Percentiles rank a stretch among this genome's conserved stretches.
Evolutionary conservation across 2,329 filamentous ascomycete species (phyloP).

Genomic region (Aspergillus neotritici): DNA sequence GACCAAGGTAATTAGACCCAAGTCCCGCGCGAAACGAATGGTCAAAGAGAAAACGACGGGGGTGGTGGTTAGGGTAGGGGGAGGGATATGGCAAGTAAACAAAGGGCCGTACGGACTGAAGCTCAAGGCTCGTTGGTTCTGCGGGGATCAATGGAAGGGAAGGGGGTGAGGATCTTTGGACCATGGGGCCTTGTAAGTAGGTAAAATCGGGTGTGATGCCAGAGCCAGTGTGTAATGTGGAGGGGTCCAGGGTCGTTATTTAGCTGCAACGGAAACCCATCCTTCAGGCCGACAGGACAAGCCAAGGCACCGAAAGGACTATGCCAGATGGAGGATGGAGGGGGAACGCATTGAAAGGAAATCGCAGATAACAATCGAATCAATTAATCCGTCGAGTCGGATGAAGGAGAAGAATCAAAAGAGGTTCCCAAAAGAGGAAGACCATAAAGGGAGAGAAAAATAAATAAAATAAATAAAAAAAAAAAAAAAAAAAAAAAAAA

Average conservation of each 20-base stretch:
- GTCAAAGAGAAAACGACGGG: too few relatives aligned
- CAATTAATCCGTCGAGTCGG: too few relatives aligned
- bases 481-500: constrained; percentile 10
- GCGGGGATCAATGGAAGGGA: constrained; percentile 11
- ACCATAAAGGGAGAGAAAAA: constrained; percentile 4
- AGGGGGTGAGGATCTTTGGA: constrained; percentile 7
- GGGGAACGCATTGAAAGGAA: not conserved
- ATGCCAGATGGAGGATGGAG: constrained; percentile 13
- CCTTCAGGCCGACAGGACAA: constrained; percentile 16
- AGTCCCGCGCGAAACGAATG: constrained; percentile 8
- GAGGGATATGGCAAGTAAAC: constrained; percentile 15
- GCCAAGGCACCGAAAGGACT: constrained; percentile 11
- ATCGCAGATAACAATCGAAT: too few relatives aligned
- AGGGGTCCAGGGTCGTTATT: constrained; percentile 39
- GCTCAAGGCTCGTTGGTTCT: constrained; percentile 22
- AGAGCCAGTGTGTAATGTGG: constrained; percentile 22
- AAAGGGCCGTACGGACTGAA: constrained; percentile 19
- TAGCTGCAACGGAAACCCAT: constrained; percentile 31
- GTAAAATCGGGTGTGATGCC: constrained; percentile 17
- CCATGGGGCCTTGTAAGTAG: constrained; percentile 16
- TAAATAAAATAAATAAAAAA: constrained; percentile 5
- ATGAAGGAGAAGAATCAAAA: too few relatives aligned
- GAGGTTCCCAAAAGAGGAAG: not conserved
- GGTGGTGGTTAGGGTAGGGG: not conserved
- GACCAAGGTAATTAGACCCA: constrained; percentile 4